Evolutionary conservation across 1,284 basidiomycete species (phyloP).

Genomic region (Apiotrichum porosum): DNA sequence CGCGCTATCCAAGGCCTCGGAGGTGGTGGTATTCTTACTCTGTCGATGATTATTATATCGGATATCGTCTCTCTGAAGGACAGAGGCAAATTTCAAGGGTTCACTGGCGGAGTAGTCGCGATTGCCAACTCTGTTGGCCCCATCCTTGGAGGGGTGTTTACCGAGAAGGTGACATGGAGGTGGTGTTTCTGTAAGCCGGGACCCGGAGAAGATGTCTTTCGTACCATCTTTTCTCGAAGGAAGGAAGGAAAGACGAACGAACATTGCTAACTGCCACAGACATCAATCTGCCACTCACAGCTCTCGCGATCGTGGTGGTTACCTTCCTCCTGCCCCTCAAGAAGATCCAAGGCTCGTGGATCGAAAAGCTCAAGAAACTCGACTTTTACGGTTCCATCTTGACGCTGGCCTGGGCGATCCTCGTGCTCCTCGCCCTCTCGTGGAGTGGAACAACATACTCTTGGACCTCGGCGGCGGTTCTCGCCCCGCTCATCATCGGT

Average conservation of each 20-base stretch:
- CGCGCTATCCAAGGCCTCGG: conserved; percentile 44
- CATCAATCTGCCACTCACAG: conserved; percentile 60
- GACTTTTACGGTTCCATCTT: conserved; percentile 62
- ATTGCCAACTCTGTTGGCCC: conserved; percentile 41
- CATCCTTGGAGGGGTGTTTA: conserved; percentile 41
- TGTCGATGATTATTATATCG: conserved; percentile 29
- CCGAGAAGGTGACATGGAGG: conserved; percentile 35
- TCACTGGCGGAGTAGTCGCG: conserved; percentile 35
- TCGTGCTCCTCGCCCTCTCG: conserved; percentile 64
- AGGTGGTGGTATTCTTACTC: conserved; percentile 33
- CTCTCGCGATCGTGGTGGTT: conserved; percentile 55
- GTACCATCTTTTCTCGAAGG: no score
- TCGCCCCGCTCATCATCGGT: conserved; percentile 59
- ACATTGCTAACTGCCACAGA: no score
- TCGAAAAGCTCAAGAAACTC: conserved; percentile 57
- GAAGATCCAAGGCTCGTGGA: conserved; percentile 58
- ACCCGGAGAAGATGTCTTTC: background rate
- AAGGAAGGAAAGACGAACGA: no score
- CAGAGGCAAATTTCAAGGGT: conserved; percentile 46
- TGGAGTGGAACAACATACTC: conserved; percentile 67
- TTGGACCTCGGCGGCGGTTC: conserved; percentile 59
- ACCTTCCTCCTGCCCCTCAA: conserved; percentile 63
- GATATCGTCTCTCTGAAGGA: conserved; percentile 41
- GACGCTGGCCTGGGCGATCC: conserved; percentile 57
- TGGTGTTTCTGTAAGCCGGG: conserved; percentile 17